Conservation (phyloP, 2,329 filamentous ascomycete species). For the Claviceps monticola region DNA sequence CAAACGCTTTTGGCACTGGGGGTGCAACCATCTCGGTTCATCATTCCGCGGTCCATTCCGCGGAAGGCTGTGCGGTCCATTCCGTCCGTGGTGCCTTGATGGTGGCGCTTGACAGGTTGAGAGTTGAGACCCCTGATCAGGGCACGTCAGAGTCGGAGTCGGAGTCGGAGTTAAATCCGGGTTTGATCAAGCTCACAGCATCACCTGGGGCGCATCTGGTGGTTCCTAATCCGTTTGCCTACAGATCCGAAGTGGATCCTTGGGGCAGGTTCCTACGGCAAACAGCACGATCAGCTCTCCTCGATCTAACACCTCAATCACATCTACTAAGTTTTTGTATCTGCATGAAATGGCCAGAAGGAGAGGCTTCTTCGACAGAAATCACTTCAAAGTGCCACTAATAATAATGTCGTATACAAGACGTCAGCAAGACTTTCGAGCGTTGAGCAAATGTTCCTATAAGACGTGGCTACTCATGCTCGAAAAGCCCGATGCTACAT, state of each 20-base stretch:
- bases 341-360: neutral
- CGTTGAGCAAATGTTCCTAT: no score
- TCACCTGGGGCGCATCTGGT: neutral
- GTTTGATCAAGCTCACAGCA: neutral
- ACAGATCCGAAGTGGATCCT: neutral
- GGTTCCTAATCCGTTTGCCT: neutral
- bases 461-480: neutral
- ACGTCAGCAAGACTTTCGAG: no score
- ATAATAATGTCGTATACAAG: neutral
- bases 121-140: neutral
- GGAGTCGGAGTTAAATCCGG: neutral
- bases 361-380: no score
- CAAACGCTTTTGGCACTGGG: no score
- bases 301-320: neutral
- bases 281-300: neutral
- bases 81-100: neutral
- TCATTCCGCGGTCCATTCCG: neutral
- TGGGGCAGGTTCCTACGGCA: neutral
- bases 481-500: neutral
- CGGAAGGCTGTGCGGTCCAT: neutral
- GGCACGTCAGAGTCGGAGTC: neutral
- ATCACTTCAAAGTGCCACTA: no score
- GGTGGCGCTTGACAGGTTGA: neutral
- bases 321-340: neutral
- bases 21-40: neutral